Evolutionary conservation across 306 rosid genomes (phyloP).

Genomic region (Oxytropis ochrocephala): DNA sequence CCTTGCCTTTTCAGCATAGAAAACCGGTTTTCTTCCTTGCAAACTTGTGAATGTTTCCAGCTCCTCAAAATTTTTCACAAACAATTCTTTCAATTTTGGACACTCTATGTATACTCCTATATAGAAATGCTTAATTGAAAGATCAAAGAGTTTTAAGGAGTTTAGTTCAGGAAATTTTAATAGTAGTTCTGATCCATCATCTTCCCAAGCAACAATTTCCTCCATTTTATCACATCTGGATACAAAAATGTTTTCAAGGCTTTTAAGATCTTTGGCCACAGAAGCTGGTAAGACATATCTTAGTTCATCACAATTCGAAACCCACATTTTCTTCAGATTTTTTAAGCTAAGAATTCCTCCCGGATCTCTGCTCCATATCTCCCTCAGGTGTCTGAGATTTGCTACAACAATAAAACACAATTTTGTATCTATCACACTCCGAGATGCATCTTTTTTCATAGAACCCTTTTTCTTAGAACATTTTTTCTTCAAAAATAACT

Average conservation of each 20-base stretch:
- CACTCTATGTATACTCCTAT: too few relatives aligned
- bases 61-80: too few relatives aligned
- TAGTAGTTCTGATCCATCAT: not conserved
- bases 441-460: not conserved
- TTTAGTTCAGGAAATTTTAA: too few relatives aligned
- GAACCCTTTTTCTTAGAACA: too few relatives aligned
- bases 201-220: not conserved
- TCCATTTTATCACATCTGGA: fast-evolving
- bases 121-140: too few relatives aligned
- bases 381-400: not conserved
- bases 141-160: too few relatives aligned
- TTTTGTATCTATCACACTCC: not conserved
- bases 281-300: constrained; percentile 14
- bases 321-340: not conserved
- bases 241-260: not conserved
- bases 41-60: too few relatives aligned
- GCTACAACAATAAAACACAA: not conserved
- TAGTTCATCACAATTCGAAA: not conserved
- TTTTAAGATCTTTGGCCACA: not conserved
- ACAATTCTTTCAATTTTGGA: too few relatives aligned
- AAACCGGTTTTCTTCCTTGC: not conserved
- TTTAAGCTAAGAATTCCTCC: not conserved
- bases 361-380: not conserved
- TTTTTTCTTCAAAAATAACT: not conserved
- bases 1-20: not conserved